phyloP scores from a whole-genome alignment of 345 rosid genomes.

The Excoecaria agallocha region DNA sequence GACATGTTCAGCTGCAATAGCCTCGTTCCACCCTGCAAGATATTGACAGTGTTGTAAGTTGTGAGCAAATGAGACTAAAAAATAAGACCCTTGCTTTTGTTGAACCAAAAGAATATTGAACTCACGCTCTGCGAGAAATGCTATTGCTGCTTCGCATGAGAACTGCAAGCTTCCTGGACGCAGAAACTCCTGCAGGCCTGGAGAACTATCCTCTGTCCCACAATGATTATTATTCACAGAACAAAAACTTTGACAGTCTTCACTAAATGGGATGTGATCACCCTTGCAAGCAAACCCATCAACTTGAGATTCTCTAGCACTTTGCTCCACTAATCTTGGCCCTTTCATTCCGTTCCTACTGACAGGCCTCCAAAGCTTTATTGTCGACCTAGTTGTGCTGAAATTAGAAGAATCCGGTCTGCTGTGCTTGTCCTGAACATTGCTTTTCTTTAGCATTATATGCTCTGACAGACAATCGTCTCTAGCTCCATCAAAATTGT shows the following conservation, averaged over 20 bases:
- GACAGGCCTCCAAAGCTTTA: conserved; percentile 50
- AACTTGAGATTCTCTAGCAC: conserved; percentile 26
- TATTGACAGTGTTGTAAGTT: neutral
- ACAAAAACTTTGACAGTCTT: conserved; percentile 20
- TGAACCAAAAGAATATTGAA: neutral
- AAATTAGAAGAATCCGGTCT: conserved; percentile 28
- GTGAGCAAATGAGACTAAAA: neutral
- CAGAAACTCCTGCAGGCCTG: conserved; percentile 11
- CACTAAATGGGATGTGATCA: conserved; percentile 17
- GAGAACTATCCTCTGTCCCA: conserved; percentile 13
- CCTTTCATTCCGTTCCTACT: conserved; percentile 36
- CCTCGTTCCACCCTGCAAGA: conserved; percentile 85
- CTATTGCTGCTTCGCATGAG: conserved; percentile 57
- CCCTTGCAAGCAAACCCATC: conserved; percentile 15
- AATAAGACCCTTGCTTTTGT: neutral
- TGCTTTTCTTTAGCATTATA: conserved; percentile 43
- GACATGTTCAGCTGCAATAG: conserved; percentile 62
- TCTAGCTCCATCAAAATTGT: conserved; percentile 32
- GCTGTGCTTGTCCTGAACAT: conserved; percentile 31
- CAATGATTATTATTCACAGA: conserved; percentile 12
- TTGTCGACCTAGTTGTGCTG: conserved; percentile 26
- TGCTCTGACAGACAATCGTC: conserved; percentile 38
- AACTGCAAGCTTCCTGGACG: conserved; percentile 40
- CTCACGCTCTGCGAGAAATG: conserved; percentile 81
- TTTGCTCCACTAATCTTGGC: conserved; percentile 19